Percentiles rank a stretch among this genome's conserved stretches.
phyloP scores from a whole-genome alignment of 2,329 filamentous ascomycete genomes.

The Talaromyces marneffei region DNA sequence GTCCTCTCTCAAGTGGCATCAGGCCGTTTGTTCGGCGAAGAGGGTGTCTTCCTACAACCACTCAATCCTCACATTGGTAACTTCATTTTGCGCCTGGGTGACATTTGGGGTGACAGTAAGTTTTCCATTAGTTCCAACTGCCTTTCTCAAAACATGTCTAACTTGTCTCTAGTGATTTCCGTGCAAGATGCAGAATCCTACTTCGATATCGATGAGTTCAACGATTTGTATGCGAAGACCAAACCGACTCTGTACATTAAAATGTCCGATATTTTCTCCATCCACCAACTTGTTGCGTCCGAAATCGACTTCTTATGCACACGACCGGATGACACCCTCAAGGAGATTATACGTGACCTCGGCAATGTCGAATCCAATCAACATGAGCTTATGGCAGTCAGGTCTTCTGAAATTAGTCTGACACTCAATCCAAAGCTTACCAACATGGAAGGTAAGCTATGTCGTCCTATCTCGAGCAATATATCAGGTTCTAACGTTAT shows the following conservation, averaged over 20 bases:
- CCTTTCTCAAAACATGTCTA: constrained; percentile 22
- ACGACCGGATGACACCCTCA: constrained; percentile 75
- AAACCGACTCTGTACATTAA: constrained; percentile 99
- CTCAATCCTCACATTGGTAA: constrained; percentile 87
- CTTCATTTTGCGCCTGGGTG: constrained; percentile 70
- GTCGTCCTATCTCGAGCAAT: not conserved
- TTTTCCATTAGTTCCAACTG: constrained; percentile 13
- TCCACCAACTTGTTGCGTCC: constrained; percentile 78
- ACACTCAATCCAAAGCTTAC: constrained; percentile 85
- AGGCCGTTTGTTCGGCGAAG: constrained; percentile 85
- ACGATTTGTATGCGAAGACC: constrained; percentile 91
- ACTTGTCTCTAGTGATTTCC: constrained; percentile 57
- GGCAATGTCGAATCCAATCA: constrained; percentile 96
- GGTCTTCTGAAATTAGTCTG: constrained; percentile 82
- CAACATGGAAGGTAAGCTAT: constrained; percentile 62
- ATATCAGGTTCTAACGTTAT: constrained; percentile 10
- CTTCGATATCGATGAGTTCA: constrained; percentile 98
- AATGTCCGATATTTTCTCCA: constrained; percentile 93
- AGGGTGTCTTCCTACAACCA: constrained; percentile 92
- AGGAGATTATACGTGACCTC: constrained; percentile 86
- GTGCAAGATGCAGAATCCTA: constrained; percentile 82
- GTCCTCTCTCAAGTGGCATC: constrained; percentile 82
- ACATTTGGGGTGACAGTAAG: constrained; percentile 64
- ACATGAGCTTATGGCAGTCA: constrained; percentile 80
- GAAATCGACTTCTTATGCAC: constrained; percentile 75